These are phyloP conservation scores for Cercophora sp. DNA, from an alignment of 495 filamentous ascomycete species.

Conservation along the genomic window DNA sequence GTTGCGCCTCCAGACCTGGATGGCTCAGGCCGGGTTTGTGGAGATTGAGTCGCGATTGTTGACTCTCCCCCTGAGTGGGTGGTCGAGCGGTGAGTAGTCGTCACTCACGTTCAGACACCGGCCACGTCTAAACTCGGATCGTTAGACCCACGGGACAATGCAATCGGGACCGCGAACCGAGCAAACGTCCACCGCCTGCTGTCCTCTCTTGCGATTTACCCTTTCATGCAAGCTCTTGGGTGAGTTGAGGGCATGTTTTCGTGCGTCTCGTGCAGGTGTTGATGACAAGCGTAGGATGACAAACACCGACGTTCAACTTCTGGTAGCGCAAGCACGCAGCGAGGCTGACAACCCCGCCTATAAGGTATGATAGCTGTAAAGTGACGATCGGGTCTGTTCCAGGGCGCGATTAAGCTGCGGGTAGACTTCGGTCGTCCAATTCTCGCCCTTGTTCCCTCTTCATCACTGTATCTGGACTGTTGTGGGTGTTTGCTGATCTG, in stretches of 20 bases:
- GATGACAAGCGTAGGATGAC: slow-evolving; percentile 53
- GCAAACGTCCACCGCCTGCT: slow-evolving; percentile 60
- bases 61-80: slow-evolving; percentile 67
- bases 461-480: too few species aligned
- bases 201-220: slow-evolving; percentile 59
- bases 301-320: slow-evolving; percentile 55
- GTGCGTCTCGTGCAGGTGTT: slow-evolving; percentile 22
- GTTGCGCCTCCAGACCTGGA: slow-evolving; percentile 56
- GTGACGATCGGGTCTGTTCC: neutral
- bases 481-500: too few species aligned
- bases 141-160: slow-evolving; percentile 56
- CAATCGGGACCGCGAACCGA: slow-evolving; percentile 59
- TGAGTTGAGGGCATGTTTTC: slow-evolving; percentile 21
- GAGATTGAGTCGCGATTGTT: slow-evolving; percentile 69
- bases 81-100: slow-evolving; percentile 68
- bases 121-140: neutral
- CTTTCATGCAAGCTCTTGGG: slow-evolving; percentile 47
- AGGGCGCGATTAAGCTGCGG: too few species aligned
- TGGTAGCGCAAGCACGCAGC: slow-evolving; percentile 61
- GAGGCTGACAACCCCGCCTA: slow-evolving; percentile 62
- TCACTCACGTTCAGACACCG: neutral
- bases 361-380: slow-evolving; percentile 45
- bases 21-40: slow-evolving; percentile 65
- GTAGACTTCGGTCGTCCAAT: too few species aligned
- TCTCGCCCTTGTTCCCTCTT: too few species aligned